Evolutionary conservation across 345 rosid species (phyloP).

Genomic region (Balakata baccata): DNA sequence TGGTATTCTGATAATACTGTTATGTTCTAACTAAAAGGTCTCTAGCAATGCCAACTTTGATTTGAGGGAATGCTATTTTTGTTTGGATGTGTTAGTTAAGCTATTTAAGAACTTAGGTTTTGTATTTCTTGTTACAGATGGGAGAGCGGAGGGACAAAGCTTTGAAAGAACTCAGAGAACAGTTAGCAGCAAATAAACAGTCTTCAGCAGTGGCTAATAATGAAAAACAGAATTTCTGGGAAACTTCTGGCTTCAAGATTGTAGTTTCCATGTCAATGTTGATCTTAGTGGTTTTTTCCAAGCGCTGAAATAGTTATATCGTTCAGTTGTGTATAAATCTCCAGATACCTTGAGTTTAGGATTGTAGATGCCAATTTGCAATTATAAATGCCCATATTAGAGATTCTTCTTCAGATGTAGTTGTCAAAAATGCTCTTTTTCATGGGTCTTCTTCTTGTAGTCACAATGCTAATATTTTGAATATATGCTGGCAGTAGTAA

Average conservation of each 20-base stretch:
- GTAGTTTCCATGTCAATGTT: constrained; percentile 86
- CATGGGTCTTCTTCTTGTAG: not conserved
- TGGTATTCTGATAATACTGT: not conserved
- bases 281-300: constrained; percentile 70
- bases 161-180: constrained; percentile 61
- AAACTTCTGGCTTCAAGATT: constrained; percentile 72
- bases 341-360: constrained; percentile 7
- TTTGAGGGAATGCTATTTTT: not conserved
- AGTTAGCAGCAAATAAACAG: constrained; percentile 51
- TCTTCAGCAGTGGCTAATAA: constrained; percentile 21
- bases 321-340: constrained; percentile 21
- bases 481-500: not conserved
- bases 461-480: not conserved
- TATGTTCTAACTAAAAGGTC: not conserved
- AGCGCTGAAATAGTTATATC: constrained; percentile 37
- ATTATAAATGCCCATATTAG: constrained; percentile 24
- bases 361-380: constrained; percentile 23
- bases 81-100: not conserved
- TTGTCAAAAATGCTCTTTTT: constrained; percentile 14
- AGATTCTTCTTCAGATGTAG: not conserved
- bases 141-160: constrained; percentile 83
- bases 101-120: not conserved
- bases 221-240: constrained; percentile 73
- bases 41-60: not conserved
- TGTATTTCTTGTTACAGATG: constrained; percentile 42